Base-by-base conservation (phyloP, 352 stramenopile genomes). In the Pythium vanterpoolii region DNA sequence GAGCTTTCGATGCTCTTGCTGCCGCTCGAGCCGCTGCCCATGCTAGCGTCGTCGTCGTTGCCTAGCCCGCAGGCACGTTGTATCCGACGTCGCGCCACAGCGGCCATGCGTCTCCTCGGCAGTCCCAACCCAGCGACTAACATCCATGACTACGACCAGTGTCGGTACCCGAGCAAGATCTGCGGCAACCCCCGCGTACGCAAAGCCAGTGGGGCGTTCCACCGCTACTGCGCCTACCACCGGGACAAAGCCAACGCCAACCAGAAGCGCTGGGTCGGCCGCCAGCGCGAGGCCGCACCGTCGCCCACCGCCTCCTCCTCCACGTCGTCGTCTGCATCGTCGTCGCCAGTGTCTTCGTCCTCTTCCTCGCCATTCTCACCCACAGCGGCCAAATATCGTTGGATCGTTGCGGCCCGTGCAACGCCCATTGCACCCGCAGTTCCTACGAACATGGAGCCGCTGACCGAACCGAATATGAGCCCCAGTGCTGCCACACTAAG, bases 191-290 rank as follows among this genome's bases (percentile, higher is more conserved):
- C 46, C 4, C 68, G 68, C 39, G 68, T 58, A 6, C 23, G 64
- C 40, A 76, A 76, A 38, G 45, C 56, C n/a, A 66, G 69, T 21
- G 66, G 66, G 1, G 61, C 46, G 28, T 45, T 66, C 21, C 66
- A 73, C 28, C 42, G 53, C 2, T 54, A 67, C 27, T 73, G 66
- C 56, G 54, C 69, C 14, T 61, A 56, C 31, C 66, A 73, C 39
- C 61, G 66, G 1, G 42, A 50, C 39, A 65, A 67, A 31, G 69
- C 69, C 43, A 76, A 76, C 51, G 49, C 59, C 39, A 71, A 63
- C 47, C 69, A 76, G 36, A 67, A 68, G 31, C 66, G 67, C 28
- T 68, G 62, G 46, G 60, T 62, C 21, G 42, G 57, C 16, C 57
- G 57, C 26, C 66, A 64, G 21, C 66, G 66, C 11, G 52, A 53